These are phyloP conservation scores for Sporobolomyces pararoseus DNA, from an alignment of 768 basidiomycete genomes.

Conservation along the genomic window DNA sequence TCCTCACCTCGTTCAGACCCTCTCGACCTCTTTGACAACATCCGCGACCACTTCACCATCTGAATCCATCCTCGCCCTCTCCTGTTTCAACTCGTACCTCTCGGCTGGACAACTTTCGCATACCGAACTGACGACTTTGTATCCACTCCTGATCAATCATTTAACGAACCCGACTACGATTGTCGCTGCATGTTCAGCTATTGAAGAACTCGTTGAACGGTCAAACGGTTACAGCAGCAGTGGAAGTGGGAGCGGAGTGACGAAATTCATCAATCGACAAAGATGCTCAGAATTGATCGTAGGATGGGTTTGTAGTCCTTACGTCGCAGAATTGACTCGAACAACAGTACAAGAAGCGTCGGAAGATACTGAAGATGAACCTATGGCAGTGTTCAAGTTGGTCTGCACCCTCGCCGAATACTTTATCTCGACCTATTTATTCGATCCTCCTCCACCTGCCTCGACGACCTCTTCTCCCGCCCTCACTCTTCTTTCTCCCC, in stretches of 20 bases:
- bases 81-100: constrained; percentile 40
- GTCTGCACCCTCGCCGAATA: constrained; percentile 40
- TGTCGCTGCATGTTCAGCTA: constrained; percentile 29
- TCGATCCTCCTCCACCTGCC: constrained; percentile 15
- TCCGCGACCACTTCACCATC: neutral
- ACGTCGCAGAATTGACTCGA: neutral
- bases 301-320: constrained; percentile 23
- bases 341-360: constrained; percentile 22
- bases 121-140: constrained; percentile 35
- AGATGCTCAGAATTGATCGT: constrained; percentile 20
- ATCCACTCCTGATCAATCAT: constrained; percentile 43
- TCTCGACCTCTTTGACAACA: constrained; percentile 23
- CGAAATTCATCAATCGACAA: constrained; percentile 25
- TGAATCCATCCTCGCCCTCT: constrained; percentile 38
- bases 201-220: constrained; percentile 44
- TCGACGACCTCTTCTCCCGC: neutral
- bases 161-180: constrained; percentile 28
- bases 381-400: constrained; percentile 42
- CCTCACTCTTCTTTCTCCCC: constrained; percentile 11
- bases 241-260: constrained; percentile 11
- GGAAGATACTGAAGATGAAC: constrained; percentile 32
- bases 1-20: constrained; percentile 38
- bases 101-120: constrained; percentile 38
- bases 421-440: constrained; percentile 33
- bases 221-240: constrained; percentile 10